These are phyloP conservation scores for Guyanaporus albipodus DNA, from an alignment of 768 basidiomycete genomes.

Conservation along the genomic window DNA sequence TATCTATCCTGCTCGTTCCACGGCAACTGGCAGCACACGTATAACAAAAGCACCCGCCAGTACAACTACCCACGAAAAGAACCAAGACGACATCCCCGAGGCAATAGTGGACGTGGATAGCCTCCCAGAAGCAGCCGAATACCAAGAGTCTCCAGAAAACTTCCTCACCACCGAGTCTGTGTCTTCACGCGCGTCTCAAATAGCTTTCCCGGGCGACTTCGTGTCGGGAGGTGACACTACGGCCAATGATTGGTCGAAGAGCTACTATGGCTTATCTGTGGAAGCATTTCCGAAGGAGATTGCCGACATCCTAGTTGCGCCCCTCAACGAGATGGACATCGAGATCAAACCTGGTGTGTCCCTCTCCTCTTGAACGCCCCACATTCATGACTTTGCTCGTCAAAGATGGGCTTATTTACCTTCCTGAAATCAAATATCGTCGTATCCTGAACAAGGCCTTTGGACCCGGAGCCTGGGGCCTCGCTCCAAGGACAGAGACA, in stretches of 20 bases:
- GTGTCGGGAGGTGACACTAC: slow-evolving; percentile 16
- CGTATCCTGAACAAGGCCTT: slow-evolving; percentile 90
- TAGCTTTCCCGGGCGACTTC: slow-evolving; percentile 29
- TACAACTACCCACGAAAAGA: slow-evolving; percentile 25
- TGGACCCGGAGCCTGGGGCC: slow-evolving; percentile 95
- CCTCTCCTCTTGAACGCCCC: background rate
- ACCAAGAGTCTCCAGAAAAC: slow-evolving; percentile 15
- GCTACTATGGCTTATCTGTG: slow-evolving; percentile 75
- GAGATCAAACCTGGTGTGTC: slow-evolving; percentile 89
- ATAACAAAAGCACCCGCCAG: slow-evolving; percentile 31
- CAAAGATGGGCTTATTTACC: slow-evolving; percentile 86
- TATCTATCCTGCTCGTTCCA: slow-evolving; percentile 22
- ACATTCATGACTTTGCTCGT: background rate
- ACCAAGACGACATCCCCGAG: slow-evolving; percentile 17
- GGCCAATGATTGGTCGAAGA: slow-evolving; percentile 80
- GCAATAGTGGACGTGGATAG: slow-evolving; percentile 19
- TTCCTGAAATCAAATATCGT: slow-evolving; percentile 96
- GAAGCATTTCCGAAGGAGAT: slow-evolving; percentile 76
- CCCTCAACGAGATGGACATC: slow-evolving; percentile 72
- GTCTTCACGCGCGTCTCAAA: slow-evolving; percentile 13
- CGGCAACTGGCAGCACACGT: slow-evolving; percentile 17
- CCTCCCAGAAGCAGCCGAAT: slow-evolving; percentile 9
- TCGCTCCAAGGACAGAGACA: slow-evolving; percentile 90
- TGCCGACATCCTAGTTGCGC: slow-evolving; percentile 67
- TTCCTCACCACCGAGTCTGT: slow-evolving; percentile 9